Conservation (phyloP, 73 alveolate species). For the Effrenium voratum region DNA sequence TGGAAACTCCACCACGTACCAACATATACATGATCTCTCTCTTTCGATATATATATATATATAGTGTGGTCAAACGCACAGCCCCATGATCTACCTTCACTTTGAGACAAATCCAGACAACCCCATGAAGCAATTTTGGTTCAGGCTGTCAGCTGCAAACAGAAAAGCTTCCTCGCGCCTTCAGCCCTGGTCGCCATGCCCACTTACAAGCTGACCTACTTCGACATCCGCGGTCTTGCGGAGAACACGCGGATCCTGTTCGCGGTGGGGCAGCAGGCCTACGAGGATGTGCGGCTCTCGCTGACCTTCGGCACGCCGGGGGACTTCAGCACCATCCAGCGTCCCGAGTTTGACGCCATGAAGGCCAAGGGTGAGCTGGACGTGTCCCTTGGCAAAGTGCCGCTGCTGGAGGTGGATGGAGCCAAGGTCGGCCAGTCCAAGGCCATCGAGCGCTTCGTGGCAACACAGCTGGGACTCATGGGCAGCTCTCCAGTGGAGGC, state of each 20-base stretch:
- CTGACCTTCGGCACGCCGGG: neutral
- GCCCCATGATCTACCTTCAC: no score
- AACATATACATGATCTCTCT: no score
- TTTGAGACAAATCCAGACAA: no score
- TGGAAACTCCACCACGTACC: no score
- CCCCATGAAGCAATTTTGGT: no score
- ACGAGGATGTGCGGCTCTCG: neutral
- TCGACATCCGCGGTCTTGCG: slow-evolving; percentile 34
- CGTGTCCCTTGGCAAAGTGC: neutral
- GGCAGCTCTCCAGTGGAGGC: slow-evolving; percentile 9
- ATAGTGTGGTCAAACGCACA: no score
- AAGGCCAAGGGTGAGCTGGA: slow-evolving; percentile 33
- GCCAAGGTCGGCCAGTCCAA: slow-evolving; percentile 41
- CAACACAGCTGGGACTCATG: neutral
- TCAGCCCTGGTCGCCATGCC: slow-evolving; percentile 24
- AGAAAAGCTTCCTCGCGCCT: no score
- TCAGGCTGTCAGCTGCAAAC: no score
- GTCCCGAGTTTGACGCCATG: slow-evolving; percentile 34
- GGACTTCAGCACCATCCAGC: slow-evolving; percentile 12
- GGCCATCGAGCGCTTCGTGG: slow-evolving; percentile 30
- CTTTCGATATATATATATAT: no score
- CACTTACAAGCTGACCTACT: slow-evolving; percentile 14
- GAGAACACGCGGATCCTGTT: slow-evolving; percentile 17
- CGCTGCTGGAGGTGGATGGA: slow-evolving; percentile 11
- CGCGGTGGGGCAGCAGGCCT: neutral